Evolutionary conservation across 2,329 filamentous ascomycete genomes (phyloP), one percentile per base, ranked within the genome.

Genomic region (Apiospora hydei): DNA sequence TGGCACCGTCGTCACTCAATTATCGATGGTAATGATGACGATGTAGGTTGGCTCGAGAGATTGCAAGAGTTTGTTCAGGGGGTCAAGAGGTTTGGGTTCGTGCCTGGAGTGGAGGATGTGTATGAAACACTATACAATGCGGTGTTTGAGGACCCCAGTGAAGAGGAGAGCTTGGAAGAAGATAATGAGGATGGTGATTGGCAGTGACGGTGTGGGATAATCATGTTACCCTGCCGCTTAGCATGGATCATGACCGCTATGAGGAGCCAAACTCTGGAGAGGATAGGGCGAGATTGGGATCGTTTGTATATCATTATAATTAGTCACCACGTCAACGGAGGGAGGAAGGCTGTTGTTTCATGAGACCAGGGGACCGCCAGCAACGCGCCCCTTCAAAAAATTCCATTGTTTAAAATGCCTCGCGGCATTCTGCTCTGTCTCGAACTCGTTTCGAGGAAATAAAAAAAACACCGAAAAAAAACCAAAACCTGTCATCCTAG

Each of bases 341-440:
- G 44, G 18, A 46, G 44, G 7, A 47, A 21, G 16, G 7, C 0
- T 47, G 16, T 47, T 53, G 24, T 53, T 13, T 53, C 49, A 26
- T 16, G 49, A 30, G 49, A 53, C 24, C 49, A 53, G 49, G 49
- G 24, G 49, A 26, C n/a, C 10, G n/a, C 49, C n/a, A 53, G n/a
- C 44, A 47, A 53, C 4, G 24, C 49, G n/a, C 24, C 49, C 49
- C 13, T 53, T 26, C 49, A 26, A 26, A 53, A 53, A 14, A 14
- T 53, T 53, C 49, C 13, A 53, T 53, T 53, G n/a, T 53, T 26
- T 30, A 53, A 53, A 53, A 53, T 30, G 49, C 49, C 49, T 53
- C 24, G 49, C 49, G 49, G 49, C 49, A 53, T 53, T 53, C 24
- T 26, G 6, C 30, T 53, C 24, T 26, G 6, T 53, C 49, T 53